phyloP scores from a whole-genome alignment of 108 stramenopile species.

The Skeletonema menzelii region DNA sequence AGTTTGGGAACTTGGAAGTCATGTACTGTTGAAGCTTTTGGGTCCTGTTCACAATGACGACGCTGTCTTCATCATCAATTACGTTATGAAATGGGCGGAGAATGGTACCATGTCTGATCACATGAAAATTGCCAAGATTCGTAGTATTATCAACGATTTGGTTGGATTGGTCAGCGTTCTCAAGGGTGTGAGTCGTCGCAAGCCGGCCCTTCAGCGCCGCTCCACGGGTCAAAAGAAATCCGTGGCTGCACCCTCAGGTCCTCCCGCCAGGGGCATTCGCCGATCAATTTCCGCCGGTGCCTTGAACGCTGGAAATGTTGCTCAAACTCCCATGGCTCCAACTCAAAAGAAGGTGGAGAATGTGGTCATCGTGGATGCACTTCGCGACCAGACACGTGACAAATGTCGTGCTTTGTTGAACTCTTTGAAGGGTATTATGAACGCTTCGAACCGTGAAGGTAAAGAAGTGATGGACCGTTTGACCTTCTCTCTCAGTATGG shows the following conservation, averaged over 20 bases:
- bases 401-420: constrained; percentile 78
- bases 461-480: constrained; percentile 82
- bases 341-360: constrained; percentile 23
- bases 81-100: constrained; percentile 81
- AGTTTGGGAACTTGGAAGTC: constrained; percentile 93
- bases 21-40: constrained; percentile 73
- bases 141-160: constrained; percentile 59
- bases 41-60: constrained; percentile 86
- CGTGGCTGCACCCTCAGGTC: constrained; percentile 38
- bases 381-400: constrained; percentile 90
- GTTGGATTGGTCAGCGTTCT: constrained; percentile 68
- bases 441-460: constrained; percentile 52
- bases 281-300: constrained; percentile 70
- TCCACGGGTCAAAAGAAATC: constrained; percentile 48
- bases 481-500: constrained; percentile 86
- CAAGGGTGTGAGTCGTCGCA: constrained; percentile 76
- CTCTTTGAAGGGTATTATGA: constrained; percentile 81
- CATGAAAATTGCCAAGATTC: constrained; percentile 64
- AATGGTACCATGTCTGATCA: constrained; percentile 61
- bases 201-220: constrained; percentile 50
- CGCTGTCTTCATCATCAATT: constrained; percentile 64
- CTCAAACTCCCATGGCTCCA: constrained; percentile 17
- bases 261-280: constrained; percentile 48
- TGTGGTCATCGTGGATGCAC: constrained; percentile 80
- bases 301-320: constrained; percentile 43